phyloP scores from a whole-genome alignment of 805 yeast genomes.

The Barnettozyma sp. region DNA sequence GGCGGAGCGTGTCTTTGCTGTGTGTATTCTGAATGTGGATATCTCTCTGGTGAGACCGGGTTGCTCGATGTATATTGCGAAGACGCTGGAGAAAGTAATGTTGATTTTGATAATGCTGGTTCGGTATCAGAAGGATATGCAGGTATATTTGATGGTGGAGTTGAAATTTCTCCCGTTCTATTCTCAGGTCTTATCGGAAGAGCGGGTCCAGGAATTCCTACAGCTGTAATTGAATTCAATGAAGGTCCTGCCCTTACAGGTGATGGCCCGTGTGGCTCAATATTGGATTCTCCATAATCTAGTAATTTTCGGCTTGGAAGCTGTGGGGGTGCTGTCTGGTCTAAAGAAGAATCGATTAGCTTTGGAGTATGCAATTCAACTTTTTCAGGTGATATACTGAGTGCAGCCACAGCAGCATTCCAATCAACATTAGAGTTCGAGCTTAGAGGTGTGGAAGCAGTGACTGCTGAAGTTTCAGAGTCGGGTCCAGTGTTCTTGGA shows the following conservation, averaged over 20 bases:
- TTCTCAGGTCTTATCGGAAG: no score
- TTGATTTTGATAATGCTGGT: constrained; percentile 1
- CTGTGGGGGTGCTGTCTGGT: neutral
- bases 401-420: constrained; percentile 21
- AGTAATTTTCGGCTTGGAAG: neutral
- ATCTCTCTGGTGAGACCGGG: constrained; percentile 6
- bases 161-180: no score
- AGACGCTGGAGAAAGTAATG: neutral
- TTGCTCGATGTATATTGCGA: neutral
- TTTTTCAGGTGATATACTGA: constrained; percentile 7
- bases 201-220: no score
- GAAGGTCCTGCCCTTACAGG: neutral
- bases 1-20: constrained; percentile 1
- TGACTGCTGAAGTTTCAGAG: neutral
- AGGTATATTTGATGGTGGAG: no score
- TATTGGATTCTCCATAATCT: neutral
- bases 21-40: constrained; percentile 6
- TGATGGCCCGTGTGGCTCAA: neutral
- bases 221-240: neutral
- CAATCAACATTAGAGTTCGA: constrained; percentile 18
- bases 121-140: neutral
- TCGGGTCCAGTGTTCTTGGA: no score
- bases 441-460: constrained; percentile 9
- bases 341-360: neutral
- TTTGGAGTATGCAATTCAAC: constrained; percentile 6